phyloP scores from a whole-genome alignment of 2,329 filamentous ascomycete species.

The Xylariomycetidae sp. region DNA sequence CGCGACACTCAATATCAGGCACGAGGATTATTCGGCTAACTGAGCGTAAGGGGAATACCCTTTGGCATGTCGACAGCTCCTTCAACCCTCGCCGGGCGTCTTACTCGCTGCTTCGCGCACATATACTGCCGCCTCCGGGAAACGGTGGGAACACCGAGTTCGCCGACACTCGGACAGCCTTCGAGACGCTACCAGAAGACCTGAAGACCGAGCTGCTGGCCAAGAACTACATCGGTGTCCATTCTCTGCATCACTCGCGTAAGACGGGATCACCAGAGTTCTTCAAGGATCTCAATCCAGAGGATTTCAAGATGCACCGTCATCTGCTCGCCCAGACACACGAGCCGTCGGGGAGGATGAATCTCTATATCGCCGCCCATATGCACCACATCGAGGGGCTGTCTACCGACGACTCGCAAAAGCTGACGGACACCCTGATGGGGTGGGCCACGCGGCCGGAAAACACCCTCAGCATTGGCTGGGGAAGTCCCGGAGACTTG shows the following conservation, averaged over 20 bases:
- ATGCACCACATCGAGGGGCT: slow-evolving; percentile 48
- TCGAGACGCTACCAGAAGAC: slow-evolving; percentile 36
- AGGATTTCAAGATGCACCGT: slow-evolving; percentile 31
- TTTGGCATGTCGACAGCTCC: slow-evolving; percentile 52
- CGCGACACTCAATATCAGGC: no score
- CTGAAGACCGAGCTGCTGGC: slow-evolving; percentile 29
- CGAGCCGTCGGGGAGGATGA: slow-evolving; percentile 45
- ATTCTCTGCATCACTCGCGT: slow-evolving; percentile 48
- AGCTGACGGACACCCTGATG: slow-evolving; percentile 37
- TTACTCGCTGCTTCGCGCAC: slow-evolving; percentile 47
- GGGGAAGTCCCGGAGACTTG: slow-evolving; percentile 45
- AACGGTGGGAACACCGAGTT: slow-evolving; percentile 49
- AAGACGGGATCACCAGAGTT: slow-evolving; percentile 46
- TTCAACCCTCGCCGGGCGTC: slow-evolving; percentile 51
- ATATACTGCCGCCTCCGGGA: slow-evolving; percentile 41
- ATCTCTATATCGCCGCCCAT: slow-evolving; percentile 49
- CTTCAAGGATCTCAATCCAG: slow-evolving; percentile 40
- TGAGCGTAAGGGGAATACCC: slow-evolving; percentile 38
- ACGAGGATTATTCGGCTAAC: no score
- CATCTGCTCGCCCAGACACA: slow-evolving; percentile 49
- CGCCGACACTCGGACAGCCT: slow-evolving; percentile 48
- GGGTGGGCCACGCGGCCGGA: slow-evolving; percentile 42
- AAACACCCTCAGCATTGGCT: slow-evolving; percentile 41
- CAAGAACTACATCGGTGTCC: slow-evolving; percentile 41
- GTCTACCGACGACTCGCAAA: slow-evolving; percentile 28